Evolutionary conservation across 2,329 filamentous ascomycete species (phyloP), one percentile per base, ranked within the genome.

Genomic region (Eurotiales sp.): DNA sequence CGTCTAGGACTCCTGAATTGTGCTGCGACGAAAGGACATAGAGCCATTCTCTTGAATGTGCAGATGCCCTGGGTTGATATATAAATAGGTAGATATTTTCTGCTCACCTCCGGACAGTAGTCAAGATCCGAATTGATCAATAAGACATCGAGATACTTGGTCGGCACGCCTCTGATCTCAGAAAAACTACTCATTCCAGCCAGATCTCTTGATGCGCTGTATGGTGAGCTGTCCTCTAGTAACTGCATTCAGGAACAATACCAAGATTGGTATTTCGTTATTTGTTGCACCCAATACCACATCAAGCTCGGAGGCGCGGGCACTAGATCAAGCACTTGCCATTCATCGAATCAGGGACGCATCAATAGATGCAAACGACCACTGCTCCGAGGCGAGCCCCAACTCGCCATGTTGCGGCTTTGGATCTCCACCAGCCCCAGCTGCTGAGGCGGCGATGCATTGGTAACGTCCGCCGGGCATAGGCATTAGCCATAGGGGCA

Each of bases 171-270:
- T 25, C n/a, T 22, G 45, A 15, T 32, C 22, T 34, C 15, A 12
- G 23, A 47, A 47, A 27, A 7, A 8, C 21, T 25, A 2, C 10
- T 39, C 14, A 19, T 36, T 21, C 17, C 34, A 19, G 8, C 12
- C 15, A 19, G 17, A 37, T 21, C 8, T 25, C 11, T 39, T 23
- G 11, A 40, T 30, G 27, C 3, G 37, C 11, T 27, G 22, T 19
- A 11, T 29, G 42, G 39, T 22, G 36, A n/a, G 43, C 22, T 30
- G 22, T 36, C 34, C 8, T 15, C 34, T 11, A 21, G 34, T 21
- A 21, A 15, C 14, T n/a, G 19, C 22, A 47, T 52, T 21, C 50
- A 52, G 50, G 50, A 48, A 52, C 44, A 52, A 39, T 22, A 8
- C 14, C 14, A 36, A 30, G 37, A 52, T 52, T 48, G 50, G 50